Evolutionary conservation across 345 rosid species (phyloP), one percentile per base, ranked within the genome.

Genomic region (Mangifera indica): DNA sequence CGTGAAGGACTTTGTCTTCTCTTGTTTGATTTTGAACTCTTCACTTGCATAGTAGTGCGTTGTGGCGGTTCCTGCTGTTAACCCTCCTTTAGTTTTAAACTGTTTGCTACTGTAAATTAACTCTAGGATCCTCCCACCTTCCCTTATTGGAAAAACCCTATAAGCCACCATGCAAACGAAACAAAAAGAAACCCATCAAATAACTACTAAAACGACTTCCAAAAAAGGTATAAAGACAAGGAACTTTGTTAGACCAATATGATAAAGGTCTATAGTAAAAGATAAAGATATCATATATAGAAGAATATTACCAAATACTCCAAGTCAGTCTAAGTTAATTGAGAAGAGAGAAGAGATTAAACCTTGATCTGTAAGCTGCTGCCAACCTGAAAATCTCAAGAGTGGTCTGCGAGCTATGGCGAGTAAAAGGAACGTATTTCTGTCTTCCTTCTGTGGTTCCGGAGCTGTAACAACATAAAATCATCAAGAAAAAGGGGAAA

Each of bases 371-470:
- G 66, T 89, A 90, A 49, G 97, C 97, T 9, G 97, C 97, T 51
- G 98, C 89, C 68, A 94, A 78, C 74, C 85, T 86, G 70, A 87
- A 89, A 71, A 87, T 87, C 81, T 92, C 86, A 64, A 92, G 87
- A 71, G 97, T 92, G 7, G 95, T 92, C 53, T 80, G 82, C 8
- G 97, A 80, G 72, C 91, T 92, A 60, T 94, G 95, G 56, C 74
- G 60, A 24, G 97, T 90, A 74, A 94, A 94, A 8, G 98, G 98
- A 20, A 92, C 87, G 65, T 81, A 83, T 75, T 94, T 94, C 70
- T 89, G 97, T 72, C 93, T 85, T 32, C 97, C 97, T 55, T 92
- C 97, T 17, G 98, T 92, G 57, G 98, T 94, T 49, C 98, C 98
- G 48, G 98, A 94, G 82, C 98, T 32, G 42, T 15, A n/a, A n/a